Percentiles rank a stretch among this genome's conserved stretches.
Evolutionary conservation across 306 rosid species (phyloP).

Genomic region (Glycine soja): DNA sequence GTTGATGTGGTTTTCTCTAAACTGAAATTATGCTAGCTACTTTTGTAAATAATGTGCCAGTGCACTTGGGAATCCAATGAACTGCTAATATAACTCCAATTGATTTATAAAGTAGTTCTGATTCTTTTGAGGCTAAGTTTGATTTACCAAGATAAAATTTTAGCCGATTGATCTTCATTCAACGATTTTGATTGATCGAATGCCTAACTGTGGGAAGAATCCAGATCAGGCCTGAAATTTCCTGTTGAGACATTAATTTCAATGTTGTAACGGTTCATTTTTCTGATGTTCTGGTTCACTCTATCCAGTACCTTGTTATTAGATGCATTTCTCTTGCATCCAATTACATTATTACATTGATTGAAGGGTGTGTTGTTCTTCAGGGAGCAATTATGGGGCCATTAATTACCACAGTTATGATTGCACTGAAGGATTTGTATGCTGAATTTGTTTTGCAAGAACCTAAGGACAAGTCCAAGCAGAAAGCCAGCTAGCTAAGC

Average conservation of each 20-base stretch:
- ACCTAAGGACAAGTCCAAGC: conserved; percentile 52
- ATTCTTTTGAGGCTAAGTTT: not conserved
- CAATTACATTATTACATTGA: conserved; percentile 19
- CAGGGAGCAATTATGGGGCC: conserved; percentile 99
- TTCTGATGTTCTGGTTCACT: conserved; percentile 11
- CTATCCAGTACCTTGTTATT: not conserved
- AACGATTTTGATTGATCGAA: not conserved
- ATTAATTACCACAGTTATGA: conserved; percentile 89
- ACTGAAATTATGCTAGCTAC: not conserved
- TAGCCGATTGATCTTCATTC: not conserved
- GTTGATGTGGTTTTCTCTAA: conserved; percentile 14
- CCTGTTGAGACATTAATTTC: conserved; percentile 10
- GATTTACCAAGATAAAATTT: not conserved
- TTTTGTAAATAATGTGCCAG: conserved; percentile 11
- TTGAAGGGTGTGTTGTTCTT: conserved; percentile 28
- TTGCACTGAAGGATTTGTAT: conserved; percentile 88
- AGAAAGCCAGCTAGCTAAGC: conserved; percentile 55
- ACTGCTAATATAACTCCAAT: not conserved
- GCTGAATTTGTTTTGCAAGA: conserved; percentile 86
- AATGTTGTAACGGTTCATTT: not conserved
- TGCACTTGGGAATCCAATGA: conserved; percentile 1
- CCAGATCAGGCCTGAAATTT: not conserved
- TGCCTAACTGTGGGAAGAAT: not conserved
- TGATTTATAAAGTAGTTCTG: not conserved
- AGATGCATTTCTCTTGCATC: conserved; percentile 1